These are phyloP conservation scores for Cadophora gregata DNA, from an alignment of 2,329 filamentous ascomycete genomes.

Conservation along the genomic window DNA sequence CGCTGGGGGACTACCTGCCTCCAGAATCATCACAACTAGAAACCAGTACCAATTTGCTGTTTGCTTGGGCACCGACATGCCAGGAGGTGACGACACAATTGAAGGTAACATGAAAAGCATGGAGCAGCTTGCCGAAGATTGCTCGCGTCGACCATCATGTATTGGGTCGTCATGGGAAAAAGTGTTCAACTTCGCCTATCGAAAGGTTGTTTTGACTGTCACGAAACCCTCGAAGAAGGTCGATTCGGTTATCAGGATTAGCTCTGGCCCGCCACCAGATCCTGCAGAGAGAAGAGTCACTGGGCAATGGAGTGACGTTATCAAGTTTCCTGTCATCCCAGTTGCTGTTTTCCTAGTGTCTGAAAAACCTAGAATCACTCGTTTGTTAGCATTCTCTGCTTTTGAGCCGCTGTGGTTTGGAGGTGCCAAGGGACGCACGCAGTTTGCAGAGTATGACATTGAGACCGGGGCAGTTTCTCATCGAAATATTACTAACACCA, in stretches of 20 bases:
- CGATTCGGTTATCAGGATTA: neutral
- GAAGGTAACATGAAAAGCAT: neutral
- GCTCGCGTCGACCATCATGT: neutral
- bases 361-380: neutral
- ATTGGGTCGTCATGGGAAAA: neutral
- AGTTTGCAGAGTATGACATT: conserved; percentile 1
- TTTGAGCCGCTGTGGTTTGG: conserved; percentile 6
- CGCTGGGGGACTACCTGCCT: conserved; percentile 1
- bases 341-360: conserved; percentile 5
- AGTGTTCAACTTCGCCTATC: neutral
- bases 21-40: neutral
- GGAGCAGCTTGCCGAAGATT: neutral
- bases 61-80: neutral
- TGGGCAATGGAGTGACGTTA: conserved; percentile 1
- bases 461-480: neutral
- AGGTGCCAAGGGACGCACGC: neutral
- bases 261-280: conserved; percentile 2
- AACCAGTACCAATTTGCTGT: neutral
- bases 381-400: conserved; percentile 1
- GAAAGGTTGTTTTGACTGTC: neutral
- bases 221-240: neutral
- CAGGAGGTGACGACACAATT: neutral
- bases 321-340: conserved; percentile 1
- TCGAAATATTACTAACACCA: neutral
- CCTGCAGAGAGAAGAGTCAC: neutral